A percentile compares a stretch with the other conserved stretches of the same genome.
Evolutionary conservation across 23 red algal genomes (phyloP).

Genomic region (Rhodosorus marinus): DNA sequence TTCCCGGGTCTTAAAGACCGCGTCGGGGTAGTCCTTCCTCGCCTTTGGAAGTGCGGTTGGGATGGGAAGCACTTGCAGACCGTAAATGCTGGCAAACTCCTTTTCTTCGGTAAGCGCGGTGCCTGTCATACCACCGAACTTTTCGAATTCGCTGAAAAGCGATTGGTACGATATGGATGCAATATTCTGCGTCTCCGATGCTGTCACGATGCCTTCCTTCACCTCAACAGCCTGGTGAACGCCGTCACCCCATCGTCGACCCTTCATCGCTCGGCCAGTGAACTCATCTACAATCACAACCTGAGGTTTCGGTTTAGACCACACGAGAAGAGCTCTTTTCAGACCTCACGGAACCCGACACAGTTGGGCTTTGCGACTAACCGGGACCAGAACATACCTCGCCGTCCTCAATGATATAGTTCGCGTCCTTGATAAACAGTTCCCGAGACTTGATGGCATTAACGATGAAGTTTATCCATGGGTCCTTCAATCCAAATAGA

Average conservation of each 20-base stretch:
- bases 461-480: slow-evolving; percentile 68
- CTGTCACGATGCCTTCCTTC: slow-evolving; percentile 59
- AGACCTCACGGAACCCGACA: no score
- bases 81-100: slow-evolving; percentile 54
- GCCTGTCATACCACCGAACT: slow-evolving; percentile 90
- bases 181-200: slow-evolving; percentile 32
- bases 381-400: no score
- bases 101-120: slow-evolving; percentile 64
- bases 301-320: no score
- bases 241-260: slow-evolving; percentile 79
- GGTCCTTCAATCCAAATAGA: slow-evolving; percentile 44
- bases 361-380: no score
- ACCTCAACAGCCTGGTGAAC: slow-evolving; percentile 94
- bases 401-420: slow-evolving; percentile 59
- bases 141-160: slow-evolving; percentile 71
- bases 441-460: slow-evolving; percentile 94
- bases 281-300: slow-evolving; percentile 87
- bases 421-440: slow-evolving; percentile 64
- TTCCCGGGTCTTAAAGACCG: slow-evolving; percentile 59
- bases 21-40: slow-evolving; percentile 89
- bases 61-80: slow-evolving; percentile 38
- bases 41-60: slow-evolving; percentile 90
- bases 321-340: no score
- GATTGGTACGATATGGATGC: slow-evolving; percentile 85
- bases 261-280: slow-evolving; percentile 76